These are phyloP conservation scores for Lithospermum erythrorhizon DNA, from an alignment of 257 asterid species.

Conservation along the genomic window DNA sequence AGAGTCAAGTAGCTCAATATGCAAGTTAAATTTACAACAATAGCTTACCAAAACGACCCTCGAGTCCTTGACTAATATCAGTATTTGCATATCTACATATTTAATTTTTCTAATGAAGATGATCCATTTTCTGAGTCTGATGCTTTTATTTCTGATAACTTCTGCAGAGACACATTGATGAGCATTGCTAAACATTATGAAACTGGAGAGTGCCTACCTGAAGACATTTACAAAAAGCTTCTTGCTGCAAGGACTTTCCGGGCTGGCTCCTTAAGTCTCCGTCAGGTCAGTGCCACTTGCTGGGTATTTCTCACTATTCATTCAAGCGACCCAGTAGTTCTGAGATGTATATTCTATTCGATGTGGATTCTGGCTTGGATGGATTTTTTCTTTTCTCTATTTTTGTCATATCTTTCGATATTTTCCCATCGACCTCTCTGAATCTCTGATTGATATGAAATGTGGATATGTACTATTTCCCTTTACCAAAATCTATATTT, in stretches of 20 bases:
- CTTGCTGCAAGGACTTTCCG: conserved; percentile 98
- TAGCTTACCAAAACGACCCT: not conserved
- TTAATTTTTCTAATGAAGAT: not conserved
- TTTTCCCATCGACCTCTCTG: not conserved
- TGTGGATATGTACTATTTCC: not conserved
- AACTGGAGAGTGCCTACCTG: conserved; percentile 88
- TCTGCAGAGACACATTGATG: conserved; percentile 86
- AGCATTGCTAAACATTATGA: conserved; percentile 94
- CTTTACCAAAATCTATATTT: not conserved
- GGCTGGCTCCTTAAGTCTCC: conserved; percentile 89
- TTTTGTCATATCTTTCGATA: not conserved
- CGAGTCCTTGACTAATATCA: not conserved
- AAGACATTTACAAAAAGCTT: conserved; percentile 80
- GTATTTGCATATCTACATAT: not conserved
- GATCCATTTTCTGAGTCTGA: conserved; percentile 1
- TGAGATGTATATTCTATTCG: not conserved
- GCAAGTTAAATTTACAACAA: not conserved
- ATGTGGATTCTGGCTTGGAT: not conserved
- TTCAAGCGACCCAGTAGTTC: not conserved
- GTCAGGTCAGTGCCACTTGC: conserved; percentile 50
- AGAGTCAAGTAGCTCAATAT: not conserved
- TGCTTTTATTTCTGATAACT: conserved; percentile 6
- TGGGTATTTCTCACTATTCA: not conserved
- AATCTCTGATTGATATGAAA: not conserved
- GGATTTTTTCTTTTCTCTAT: too few relatives aligned